phyloP scores from a whole-genome alignment of 306 rosid species.

The Acacia crassicarpa region DNA sequence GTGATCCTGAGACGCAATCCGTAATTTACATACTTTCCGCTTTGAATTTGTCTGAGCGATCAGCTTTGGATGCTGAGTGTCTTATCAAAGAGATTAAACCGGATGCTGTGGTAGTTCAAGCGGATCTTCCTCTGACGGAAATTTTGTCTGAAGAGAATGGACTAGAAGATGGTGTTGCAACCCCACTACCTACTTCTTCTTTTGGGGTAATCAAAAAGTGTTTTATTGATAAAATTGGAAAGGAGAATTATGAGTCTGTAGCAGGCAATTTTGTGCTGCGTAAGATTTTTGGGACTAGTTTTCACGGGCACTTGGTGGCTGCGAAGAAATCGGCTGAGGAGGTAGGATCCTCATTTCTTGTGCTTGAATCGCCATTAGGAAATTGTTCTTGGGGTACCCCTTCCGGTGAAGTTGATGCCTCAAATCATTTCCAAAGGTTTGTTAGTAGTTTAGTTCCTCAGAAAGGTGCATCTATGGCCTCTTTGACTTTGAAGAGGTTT shows the following conservation, averaged over 20 bases:
- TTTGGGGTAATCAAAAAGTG: slow-evolving; percentile 64
- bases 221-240: slow-evolving; percentile 61
- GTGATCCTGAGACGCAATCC: slow-evolving; percentile 56
- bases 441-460: slow-evolving; percentile 63
- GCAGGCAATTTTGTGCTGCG: slow-evolving; percentile 62
- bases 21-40: slow-evolving; percentile 67
- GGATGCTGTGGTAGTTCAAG: slow-evolving; percentile 72
- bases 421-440: slow-evolving; percentile 40
- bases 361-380: slow-evolving; percentile 52
- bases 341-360: slow-evolving; percentile 61
- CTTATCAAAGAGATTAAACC: slow-evolving; percentile 63
- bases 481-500: slow-evolving; percentile 38
- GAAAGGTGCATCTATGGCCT: slow-evolving; percentile 39
- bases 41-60: slow-evolving; percentile 63
- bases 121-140: slow-evolving; percentile 39
- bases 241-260: slow-evolving; percentile 59
- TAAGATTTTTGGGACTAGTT: slow-evolving; percentile 72
- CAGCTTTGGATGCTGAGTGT: slow-evolving; percentile 54
- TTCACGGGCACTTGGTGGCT: slow-evolving; percentile 63
- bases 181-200: slow-evolving; percentile 63
- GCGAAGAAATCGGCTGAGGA: slow-evolving; percentile 69
- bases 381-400: slow-evolving; percentile 30
- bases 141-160: slow-evolving; percentile 40
- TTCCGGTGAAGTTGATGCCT: slow-evolving; percentile 34
- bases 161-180: slow-evolving; percentile 5